A percentile compares a stretch with the other conserved stretches of the same genome.
Conservation (phyloP, 768 basidiomycete species). For the Boletus subparvulus region DNA sequence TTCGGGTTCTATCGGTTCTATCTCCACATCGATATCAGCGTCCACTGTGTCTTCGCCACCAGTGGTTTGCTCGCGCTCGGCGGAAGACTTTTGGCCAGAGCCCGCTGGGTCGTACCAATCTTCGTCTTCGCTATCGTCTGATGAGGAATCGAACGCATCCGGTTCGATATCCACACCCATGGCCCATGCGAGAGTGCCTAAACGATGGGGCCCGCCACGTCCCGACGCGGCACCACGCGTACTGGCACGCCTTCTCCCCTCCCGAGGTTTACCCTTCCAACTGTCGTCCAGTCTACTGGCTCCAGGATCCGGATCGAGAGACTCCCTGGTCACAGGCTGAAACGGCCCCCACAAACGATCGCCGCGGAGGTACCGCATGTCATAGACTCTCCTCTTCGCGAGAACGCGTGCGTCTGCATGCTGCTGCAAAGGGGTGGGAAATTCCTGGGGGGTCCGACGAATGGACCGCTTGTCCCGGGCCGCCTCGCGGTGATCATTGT, state of each 20-base stretch:
- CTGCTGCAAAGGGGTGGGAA: conserved; percentile 18
- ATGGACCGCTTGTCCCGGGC: not conserved
- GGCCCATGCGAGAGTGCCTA: conserved; percentile 20
- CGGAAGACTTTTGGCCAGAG: not conserved
- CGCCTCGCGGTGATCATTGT: not conserved
- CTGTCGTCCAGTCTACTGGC: not conserved
- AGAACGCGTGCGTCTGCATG: conserved; percentile 26
- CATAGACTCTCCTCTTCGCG: conserved; percentile 30
- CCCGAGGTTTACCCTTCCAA: not conserved
- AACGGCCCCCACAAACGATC: conserved; percentile 33
- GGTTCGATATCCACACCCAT: conserved; percentile 15
- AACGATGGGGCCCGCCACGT: not conserved
- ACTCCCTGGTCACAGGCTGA: conserved; percentile 15
- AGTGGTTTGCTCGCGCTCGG: not conserved
- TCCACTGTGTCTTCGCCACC: not conserved
- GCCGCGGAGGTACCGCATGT: conserved; percentile 30
- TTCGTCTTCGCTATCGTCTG: conserved; percentile 22
- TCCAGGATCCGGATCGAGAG: not conserved
- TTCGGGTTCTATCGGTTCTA: not conserved
- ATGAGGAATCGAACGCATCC: conserved; percentile 1
- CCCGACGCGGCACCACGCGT: not conserved
- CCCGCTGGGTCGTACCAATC: conserved; percentile 21
- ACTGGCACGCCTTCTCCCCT: not conserved
- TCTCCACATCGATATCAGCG: conserved; percentile 1
- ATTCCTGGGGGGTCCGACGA: not conserved